Conservation (phyloP, 1,284 basidiomycete species). For the Sporisorium exsertum region DNA sequence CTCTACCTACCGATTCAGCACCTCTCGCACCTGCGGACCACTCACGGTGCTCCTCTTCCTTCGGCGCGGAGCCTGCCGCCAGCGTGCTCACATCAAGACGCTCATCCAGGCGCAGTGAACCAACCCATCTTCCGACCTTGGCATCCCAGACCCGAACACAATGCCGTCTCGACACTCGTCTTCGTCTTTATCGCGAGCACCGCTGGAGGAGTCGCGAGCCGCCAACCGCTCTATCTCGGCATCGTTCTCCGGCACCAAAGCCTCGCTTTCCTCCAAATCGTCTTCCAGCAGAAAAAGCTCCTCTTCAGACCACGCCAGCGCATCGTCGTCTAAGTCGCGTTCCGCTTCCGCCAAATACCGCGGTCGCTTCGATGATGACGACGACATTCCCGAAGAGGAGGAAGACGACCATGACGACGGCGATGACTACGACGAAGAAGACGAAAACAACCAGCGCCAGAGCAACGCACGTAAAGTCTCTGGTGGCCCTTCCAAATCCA, state of each 20-base stretch:
- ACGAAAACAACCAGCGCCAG: slow-evolving; percentile 16
- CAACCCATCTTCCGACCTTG: neutral
- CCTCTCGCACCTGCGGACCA: slow-evolving; percentile 6
- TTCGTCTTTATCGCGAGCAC: slow-evolving; percentile 35
- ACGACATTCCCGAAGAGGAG: slow-evolving; percentile 41
- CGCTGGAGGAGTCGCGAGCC: slow-evolving; percentile 40
- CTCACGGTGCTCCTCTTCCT: neutral
- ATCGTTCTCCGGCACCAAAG: slow-evolving; percentile 46
- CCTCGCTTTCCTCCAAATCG: slow-evolving; percentile 36
- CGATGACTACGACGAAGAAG: slow-evolving; percentile 38
- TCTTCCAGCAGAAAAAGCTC: slow-evolving; percentile 27
- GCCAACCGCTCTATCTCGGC: slow-evolving; percentile 51
- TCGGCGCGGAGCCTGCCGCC: slow-evolving; percentile 20
- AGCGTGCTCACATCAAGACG: slow-evolving; percentile 4
- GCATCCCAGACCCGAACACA: neutral
- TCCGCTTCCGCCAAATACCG: slow-evolving; percentile 40
- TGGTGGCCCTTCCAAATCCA: slow-evolving; percentile 17
- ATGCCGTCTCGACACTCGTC: slow-evolving; percentile 43
- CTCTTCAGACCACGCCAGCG: slow-evolving; percentile 11
- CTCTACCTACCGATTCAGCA: neutral
- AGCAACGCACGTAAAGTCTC: slow-evolving; percentile 27
- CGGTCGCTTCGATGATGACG: slow-evolving; percentile 50
- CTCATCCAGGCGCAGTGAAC: neutral
- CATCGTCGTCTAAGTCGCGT: slow-evolving; percentile 36
- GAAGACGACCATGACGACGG: slow-evolving; percentile 23